phyloP scores from a whole-genome alignment of 805 yeast genomes.

The Jamesozyma hellenica region DNA sequence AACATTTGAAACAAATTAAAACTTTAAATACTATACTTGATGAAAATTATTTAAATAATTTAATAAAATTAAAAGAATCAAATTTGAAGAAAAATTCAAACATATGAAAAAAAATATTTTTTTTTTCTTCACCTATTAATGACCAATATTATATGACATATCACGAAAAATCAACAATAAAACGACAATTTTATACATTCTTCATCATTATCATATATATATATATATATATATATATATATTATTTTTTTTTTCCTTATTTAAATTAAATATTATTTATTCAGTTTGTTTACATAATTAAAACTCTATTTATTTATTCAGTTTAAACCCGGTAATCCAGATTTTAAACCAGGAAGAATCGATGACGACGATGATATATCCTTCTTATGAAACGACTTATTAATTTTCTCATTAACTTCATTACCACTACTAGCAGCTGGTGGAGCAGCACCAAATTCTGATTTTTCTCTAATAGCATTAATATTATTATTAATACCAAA shows the following conservation, averaged over 20 bases:
- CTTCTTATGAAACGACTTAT: neutral
- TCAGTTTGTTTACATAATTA: no score
- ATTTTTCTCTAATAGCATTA: constrained; percentile 28
- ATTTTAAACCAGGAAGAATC: constrained; percentile 9
- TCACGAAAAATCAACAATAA: neutral
- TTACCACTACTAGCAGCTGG: constrained; percentile 8
- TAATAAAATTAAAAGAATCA: no score
- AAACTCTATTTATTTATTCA: no score
- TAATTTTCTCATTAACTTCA: no score
- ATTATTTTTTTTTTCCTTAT: neutral
- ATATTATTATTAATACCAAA: constrained; percentile 33
- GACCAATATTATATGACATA: no score
- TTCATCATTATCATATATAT: neutral
- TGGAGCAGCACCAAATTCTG: constrained; percentile 29
- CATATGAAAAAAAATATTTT: no score
- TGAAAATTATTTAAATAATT: neutral
- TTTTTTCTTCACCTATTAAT: no score
- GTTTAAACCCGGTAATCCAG: neutral
- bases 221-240: neutral
- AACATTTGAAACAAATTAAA: neutral
- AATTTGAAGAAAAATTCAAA: no score
- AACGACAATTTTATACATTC: neutral
- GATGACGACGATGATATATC: neutral
- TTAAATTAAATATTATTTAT: neutral
- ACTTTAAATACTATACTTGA: neutral